Base-by-base conservation (phyloP, 1,284 basidiomycete species). In the Polyporus tsugae region DNA sequence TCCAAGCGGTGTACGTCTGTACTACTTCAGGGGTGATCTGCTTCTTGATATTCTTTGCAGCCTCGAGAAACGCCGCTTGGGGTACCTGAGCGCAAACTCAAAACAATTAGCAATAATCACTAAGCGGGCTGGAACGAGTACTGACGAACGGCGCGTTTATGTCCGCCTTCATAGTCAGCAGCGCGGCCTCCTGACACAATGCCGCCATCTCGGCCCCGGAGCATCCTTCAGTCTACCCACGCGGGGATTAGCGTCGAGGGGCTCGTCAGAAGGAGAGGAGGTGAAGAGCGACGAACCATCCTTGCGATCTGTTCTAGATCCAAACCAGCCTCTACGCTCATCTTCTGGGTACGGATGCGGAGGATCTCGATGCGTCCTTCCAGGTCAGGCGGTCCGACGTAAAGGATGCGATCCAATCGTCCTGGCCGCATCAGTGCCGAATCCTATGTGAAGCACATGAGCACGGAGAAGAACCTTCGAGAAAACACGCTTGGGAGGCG, bases 121-220 rank as follows among this genome's bases (percentile, higher is more conserved):
- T 4, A 22, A 59, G 36, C n/a, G 29, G 35, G 19, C 19, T 44
- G 25, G 2, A 6, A 6, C 22, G 38, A 60, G 10, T 29, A 77
- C 92, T 77, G 73, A 97, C 96, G 75, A 83, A 87, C 44, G 88
- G 85, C 5, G 95, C 91, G 68, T 95, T 79, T 33, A 98, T 89
- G 78, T 98, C 87, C 70, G 89, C 86, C 75, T 95, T 91, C 95
- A 98, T 97, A 0, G 96, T 94, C 49, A 92, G 79, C 72, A 99
- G 80, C 0, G 97, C 98, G 1, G 98, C 98, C 80, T 99, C 97
- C 82, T 99, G 98, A 78, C 97, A 99, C 61, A 99, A 87, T 1
- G 93, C 90, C 6, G 91, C 87, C 36, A 99, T 91, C 78, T 99
- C 98, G 6, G 98, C 98, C 11, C 98, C 98, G 13, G 97, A 99